phyloP scores from a whole-genome alignment of 2,329 filamentous ascomycete genomes.

The Verticillium dahliae region DNA sequence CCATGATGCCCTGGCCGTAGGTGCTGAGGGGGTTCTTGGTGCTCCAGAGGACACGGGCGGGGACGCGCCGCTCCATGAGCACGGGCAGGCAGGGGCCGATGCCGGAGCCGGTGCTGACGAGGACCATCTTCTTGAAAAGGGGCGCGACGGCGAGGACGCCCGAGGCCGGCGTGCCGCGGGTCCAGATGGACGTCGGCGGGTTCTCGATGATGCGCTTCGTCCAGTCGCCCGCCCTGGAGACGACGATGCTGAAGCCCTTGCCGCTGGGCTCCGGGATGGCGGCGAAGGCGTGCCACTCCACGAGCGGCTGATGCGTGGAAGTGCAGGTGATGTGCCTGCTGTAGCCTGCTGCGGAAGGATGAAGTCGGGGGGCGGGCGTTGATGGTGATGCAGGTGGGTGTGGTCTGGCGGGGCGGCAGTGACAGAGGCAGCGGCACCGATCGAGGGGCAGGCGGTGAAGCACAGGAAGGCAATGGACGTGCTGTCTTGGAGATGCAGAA shows the following conservation, averaged over 20 bases:
- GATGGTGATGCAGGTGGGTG: neutral
- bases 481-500: neutral
- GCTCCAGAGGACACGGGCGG: conserved; percentile 62
- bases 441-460: neutral
- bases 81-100: conserved; percentile 63
- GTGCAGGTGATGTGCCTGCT: neutral
- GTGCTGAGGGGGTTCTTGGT: conserved; percentile 55
- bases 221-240: conserved; percentile 73
- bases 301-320: conserved; percentile 47
- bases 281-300: conserved; percentile 72
- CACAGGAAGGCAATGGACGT: neutral
- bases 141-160: conserved; percentile 63
- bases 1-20: conserved; percentile 54
- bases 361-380: neutral
- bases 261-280: conserved; percentile 53
- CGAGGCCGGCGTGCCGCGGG: conserved; percentile 58
- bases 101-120: conserved; percentile 67
- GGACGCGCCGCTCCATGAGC: conserved; percentile 42
- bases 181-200: conserved; percentile 58
- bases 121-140: conserved; percentile 57
- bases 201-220: conserved; percentile 56
- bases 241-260: conserved; percentile 59
- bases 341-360: neutral
- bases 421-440: neutral
- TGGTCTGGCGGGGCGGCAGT: neutral